These are phyloP conservation scores for Diacronema lutheri DNA, from an alignment of 78 protist species.

Conservation along the genomic window DNA sequence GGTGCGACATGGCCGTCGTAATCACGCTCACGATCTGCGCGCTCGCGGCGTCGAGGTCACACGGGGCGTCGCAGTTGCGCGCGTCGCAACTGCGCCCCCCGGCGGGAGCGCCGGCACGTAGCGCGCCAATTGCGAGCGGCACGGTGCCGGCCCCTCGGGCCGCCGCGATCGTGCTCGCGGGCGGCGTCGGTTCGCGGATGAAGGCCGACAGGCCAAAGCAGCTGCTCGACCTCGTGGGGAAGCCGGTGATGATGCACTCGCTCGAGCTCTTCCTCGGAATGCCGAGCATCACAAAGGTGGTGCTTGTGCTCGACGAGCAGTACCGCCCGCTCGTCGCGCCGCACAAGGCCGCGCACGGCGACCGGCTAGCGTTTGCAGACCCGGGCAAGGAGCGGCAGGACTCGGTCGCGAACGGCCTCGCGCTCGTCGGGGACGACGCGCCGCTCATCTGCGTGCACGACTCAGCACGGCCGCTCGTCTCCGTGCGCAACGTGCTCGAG, in stretches of 20 bases:
- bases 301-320: constrained; percentile 8
- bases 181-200: constrained; percentile 37
- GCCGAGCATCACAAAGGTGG: not conserved
- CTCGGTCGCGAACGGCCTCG: constrained; percentile 34
- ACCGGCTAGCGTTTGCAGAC: not conserved
- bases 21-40: too few relatives aligned
- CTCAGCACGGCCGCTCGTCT: constrained; percentile 40
- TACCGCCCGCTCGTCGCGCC: not conserved
- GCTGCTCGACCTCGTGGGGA: constrained; percentile 24
- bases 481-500: not conserved
- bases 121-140: too few relatives aligned
- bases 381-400: constrained; percentile 39
- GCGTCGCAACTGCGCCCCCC: too few relatives aligned
- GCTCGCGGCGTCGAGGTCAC: too few relatives aligned
- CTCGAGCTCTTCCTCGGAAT: not conserved
- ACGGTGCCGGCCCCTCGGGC: too few relatives aligned
- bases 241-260: constrained; percentile 4
- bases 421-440: not conserved
- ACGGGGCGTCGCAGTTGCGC: too few relatives aligned
- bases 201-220: constrained; percentile 25
- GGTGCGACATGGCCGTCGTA: too few relatives aligned
- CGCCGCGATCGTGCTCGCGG: constrained; percentile 25
- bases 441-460: constrained; percentile 25
- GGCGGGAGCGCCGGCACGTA: too few relatives aligned
- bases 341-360: not conserved